Evolutionary conservation across 805 yeast species (phyloP).

Genomic region (Nakazawaea peltata): DNA sequence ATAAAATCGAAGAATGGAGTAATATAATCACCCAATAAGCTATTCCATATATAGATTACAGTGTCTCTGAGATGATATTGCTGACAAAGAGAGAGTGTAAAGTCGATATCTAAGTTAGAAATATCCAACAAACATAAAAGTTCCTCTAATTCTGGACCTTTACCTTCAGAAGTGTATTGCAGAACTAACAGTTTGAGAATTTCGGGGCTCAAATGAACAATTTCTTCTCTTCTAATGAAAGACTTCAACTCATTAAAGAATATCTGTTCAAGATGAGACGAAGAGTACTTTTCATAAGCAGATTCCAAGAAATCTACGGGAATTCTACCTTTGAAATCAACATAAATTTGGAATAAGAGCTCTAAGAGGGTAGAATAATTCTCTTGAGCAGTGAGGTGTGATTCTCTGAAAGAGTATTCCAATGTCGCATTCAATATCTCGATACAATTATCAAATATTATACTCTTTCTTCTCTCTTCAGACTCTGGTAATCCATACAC

Average conservation of each 20-base stretch:
- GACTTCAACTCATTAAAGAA: slow-evolving; percentile 49
- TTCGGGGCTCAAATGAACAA: slow-evolving; percentile 49
- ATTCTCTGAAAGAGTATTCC: slow-evolving; percentile 28
- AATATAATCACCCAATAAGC: slow-evolving; percentile 57
- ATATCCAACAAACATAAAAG: slow-evolving; percentile 65
- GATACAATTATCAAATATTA: slow-evolving; percentile 46
- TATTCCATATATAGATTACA: slow-evolving; percentile 64
- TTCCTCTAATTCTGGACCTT: slow-evolving; percentile 51
- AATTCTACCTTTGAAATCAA: slow-evolving; percentile 23
- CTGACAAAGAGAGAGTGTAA: slow-evolving; percentile 57
- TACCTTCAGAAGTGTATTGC: slow-evolving; percentile 30
- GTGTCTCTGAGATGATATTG: slow-evolving; percentile 52
- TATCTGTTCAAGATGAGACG: slow-evolving; percentile 21
- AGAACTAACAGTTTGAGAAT: slow-evolving; percentile 57
- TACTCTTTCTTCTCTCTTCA: slow-evolving; percentile 30
- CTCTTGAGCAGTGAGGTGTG: slow-evolving; percentile 10
- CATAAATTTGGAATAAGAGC: slow-evolving; percentile 31
- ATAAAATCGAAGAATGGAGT: slow-evolving; percentile 64
- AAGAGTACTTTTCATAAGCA: slow-evolving; percentile 34
- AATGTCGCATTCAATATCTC: slow-evolving; percentile 49
- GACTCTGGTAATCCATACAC: slow-evolving; percentile 51
- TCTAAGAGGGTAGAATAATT: slow-evolving; percentile 24
- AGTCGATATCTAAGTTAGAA: slow-evolving; percentile 65
- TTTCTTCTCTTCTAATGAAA: slow-evolving; percentile 37
- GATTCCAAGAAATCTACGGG: slow-evolving; percentile 31